Conservation (phyloP, 2,329 filamentous ascomycete species). For the Clonostachys rosea region DNA sequence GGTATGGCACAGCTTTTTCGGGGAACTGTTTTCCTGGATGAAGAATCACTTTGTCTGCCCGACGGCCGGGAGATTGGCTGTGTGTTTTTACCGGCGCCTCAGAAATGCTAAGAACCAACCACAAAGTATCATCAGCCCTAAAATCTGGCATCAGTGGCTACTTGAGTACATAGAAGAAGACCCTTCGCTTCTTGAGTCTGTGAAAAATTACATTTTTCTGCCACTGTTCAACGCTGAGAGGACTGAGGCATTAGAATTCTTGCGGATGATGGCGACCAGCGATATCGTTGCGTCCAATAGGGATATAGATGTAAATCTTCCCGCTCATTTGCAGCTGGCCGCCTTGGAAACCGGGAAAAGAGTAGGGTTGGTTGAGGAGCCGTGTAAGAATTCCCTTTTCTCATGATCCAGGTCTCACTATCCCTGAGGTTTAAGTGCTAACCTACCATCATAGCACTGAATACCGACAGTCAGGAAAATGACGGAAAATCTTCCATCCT, state of each 20-base stretch:
- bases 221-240: constrained; percentile 58
- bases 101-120: constrained; percentile 19
- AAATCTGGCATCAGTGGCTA: constrained; percentile 53
- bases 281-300: constrained; percentile 36
- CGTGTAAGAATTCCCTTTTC: constrained; percentile 34
- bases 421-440: constrained; percentile 4
- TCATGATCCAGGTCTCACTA: not conserved
- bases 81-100: constrained; percentile 48
- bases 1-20: not conserved
- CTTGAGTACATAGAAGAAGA: constrained; percentile 42
- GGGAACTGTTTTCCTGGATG: not conserved
- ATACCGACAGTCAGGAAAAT: constrained; percentile 6
- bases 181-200: constrained; percentile 50
- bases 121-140: constrained; percentile 21
- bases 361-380: constrained; percentile 63
- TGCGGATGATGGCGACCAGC: constrained; percentile 51
- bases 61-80: constrained; percentile 55
- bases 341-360: constrained; percentile 70
- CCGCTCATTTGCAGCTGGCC: constrained; percentile 58
- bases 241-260: constrained; percentile 46
- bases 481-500: constrained; percentile 19
- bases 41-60: constrained; percentile 50
- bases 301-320: constrained; percentile 40
- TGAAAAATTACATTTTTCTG: constrained; percentile 61
- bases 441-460: constrained; percentile 16